Percentiles rank a stretch among this genome's conserved stretches.
These are phyloP conservation scores for Colletotrichum shisoi DNA, from an alignment of 2,329 filamentous ascomycete genomes.

Conservation along the genomic window DNA sequence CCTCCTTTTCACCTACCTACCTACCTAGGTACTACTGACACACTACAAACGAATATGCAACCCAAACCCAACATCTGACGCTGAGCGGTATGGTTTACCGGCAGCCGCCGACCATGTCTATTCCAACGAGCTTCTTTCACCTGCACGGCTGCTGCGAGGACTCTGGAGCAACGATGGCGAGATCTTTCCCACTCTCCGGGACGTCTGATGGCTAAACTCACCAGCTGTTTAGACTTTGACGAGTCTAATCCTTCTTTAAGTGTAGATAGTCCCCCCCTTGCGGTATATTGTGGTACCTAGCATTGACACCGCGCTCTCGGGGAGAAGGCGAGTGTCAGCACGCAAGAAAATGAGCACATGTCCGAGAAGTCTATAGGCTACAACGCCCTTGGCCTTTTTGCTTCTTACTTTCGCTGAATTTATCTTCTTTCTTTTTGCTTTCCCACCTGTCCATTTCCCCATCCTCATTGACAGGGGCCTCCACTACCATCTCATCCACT, in stretches of 20 bases:
- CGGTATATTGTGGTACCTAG: too few species aligned
- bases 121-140: background rate
- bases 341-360: too few species aligned
- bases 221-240: too few species aligned
- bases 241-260: too few species aligned
- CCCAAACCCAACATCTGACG: slow-evolving; percentile 27
- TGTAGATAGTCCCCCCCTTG: too few species aligned
- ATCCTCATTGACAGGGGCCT: slow-evolving; percentile 6
- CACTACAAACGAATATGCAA: slow-evolving; percentile 10
- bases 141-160: background rate
- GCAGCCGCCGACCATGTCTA: slow-evolving; percentile 12
- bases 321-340: too few species aligned
- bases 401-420: background rate
- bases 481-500: background rate
- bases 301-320: too few species aligned
- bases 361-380: background rate
- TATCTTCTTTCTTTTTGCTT: background rate
- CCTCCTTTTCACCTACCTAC: slow-evolving; percentile 14
- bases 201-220: too few species aligned
- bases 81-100: slow-evolving; percentile 28
- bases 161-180: too few species aligned
- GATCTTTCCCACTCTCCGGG: too few species aligned
- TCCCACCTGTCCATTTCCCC: slow-evolving; percentile 23
- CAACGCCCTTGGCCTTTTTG: background rate
- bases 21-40: background rate